Evolutionary conservation across 441 rosid species (phyloP).

Genomic region (Caryocar brasiliense): DNA sequence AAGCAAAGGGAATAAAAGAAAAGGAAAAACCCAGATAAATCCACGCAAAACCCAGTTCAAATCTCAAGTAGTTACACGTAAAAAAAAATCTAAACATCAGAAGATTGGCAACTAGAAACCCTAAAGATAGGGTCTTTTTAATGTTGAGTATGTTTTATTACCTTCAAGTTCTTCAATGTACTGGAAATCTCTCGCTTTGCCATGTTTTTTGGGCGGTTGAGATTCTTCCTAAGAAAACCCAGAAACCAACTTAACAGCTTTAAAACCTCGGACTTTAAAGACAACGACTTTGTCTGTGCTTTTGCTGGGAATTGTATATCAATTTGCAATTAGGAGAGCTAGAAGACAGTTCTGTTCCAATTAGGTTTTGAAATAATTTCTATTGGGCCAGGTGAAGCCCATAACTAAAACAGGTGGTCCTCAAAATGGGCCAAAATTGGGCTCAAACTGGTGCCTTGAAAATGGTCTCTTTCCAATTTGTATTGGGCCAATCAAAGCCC

Average conservation of each 20-base stretch:
- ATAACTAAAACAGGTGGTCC: too few relatives aligned
- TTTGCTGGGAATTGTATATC: neutral
- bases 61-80: neutral
- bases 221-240: neutral
- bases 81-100: neutral
- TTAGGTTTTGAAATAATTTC: too few relatives aligned
- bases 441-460: too few relatives aligned
- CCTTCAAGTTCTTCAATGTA: constrained; percentile 86
- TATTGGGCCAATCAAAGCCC: too few relatives aligned
- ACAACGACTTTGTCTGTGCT: neutral
- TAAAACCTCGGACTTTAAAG: neutral
- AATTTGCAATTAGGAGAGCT: too few relatives aligned
- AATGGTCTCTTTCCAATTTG: too few relatives aligned
- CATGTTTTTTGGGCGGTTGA: constrained; percentile 29
- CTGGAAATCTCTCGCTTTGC: constrained; percentile 80
- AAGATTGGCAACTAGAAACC: neutral
- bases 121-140: neutral
- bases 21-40: constrained; percentile 5
- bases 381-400: too few relatives aligned
- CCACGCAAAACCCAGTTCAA: constrained; percentile 7
- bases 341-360: too few relatives aligned
- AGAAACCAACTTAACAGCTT: neutral
- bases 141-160: constrained; percentile 18
- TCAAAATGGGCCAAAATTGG: too few relatives aligned
- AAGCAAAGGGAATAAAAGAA: neutral